Conservation (phyloP, 1,284 basidiomycete genomes). For the Tilletia setariae region DNA sequence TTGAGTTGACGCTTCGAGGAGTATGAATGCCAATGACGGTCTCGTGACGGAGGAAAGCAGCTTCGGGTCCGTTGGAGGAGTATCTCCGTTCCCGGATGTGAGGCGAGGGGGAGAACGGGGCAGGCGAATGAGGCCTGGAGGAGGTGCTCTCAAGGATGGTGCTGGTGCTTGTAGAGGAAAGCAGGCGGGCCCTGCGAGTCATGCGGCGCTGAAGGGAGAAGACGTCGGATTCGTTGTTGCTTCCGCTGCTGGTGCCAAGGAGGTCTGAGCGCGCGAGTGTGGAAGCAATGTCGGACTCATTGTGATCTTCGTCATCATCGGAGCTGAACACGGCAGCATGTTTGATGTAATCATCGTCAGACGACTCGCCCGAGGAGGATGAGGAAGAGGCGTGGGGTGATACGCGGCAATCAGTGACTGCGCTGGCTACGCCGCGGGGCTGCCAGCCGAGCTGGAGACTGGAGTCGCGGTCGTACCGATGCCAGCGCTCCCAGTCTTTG, state of each 20-base stretch:
- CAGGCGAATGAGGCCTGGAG: constrained; percentile 24
- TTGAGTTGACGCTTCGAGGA: constrained; percentile 26
- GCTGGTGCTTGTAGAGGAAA: constrained; percentile 6
- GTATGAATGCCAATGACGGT: constrained; percentile 49
- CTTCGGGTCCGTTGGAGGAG: constrained; percentile 40
- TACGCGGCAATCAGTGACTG: constrained; percentile 22
- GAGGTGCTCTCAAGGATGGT: constrained; percentile 22
- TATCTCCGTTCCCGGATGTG: constrained; percentile 26
- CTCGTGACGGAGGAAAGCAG: constrained; percentile 41
- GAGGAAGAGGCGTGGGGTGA: constrained; percentile 22
- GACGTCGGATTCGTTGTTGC: constrained; percentile 16
- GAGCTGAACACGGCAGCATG: constrained; percentile 28
- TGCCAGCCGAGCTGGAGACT: constrained; percentile 17
- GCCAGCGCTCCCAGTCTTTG: constrained; percentile 51
- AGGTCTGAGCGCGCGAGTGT: too few species aligned
- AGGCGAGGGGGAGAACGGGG: constrained; percentile 28
- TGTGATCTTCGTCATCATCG: constrained; percentile 2
- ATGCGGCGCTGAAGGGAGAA: constrained; percentile 24
- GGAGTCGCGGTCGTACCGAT: constrained; percentile 33
- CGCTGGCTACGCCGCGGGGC: constrained; percentile 26
- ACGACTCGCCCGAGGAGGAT: constrained; percentile 18
- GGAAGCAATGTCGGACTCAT: background rate
- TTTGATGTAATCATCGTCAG: constrained; percentile 30
- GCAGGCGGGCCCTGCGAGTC: constrained; percentile 11
- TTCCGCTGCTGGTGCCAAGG: background rate